Percentiles rank a stretch among this genome's conserved stretches.
phyloP scores from a whole-genome alignment of 2,329 filamentous ascomycete genomes.

The Fusarium guadeloupense region DNA sequence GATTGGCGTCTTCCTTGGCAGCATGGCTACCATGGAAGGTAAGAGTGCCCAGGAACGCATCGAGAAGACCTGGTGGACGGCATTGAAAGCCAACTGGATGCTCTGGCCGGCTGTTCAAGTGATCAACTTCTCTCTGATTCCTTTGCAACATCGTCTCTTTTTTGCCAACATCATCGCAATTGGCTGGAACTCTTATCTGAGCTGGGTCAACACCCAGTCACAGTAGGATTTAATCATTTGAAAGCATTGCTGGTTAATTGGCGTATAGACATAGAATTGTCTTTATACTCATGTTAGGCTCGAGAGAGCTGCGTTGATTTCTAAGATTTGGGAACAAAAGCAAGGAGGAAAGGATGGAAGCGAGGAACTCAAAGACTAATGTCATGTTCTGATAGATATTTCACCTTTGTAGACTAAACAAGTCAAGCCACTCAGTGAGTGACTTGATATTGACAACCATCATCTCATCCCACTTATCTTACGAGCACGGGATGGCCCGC shows the following conservation, averaged over 20 bases:
- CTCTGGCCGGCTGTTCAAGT: constrained; percentile 88
- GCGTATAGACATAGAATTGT: constrained; percentile 35
- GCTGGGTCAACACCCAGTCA: constrained; percentile 65
- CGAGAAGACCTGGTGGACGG: constrained; percentile 72
- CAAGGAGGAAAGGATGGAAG: constrained; percentile 4
- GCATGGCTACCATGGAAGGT: constrained; percentile 86
- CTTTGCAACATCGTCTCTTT: constrained; percentile 82
- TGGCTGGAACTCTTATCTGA: constrained; percentile 73
- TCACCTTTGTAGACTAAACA: constrained; percentile 21
- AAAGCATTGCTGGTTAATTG: not conserved
- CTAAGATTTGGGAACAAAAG: constrained; percentile 16
- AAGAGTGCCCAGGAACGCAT: constrained; percentile 70
- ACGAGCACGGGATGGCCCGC: constrained; percentile 19
- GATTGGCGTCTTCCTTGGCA: constrained; percentile 81
- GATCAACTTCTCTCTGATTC: constrained; percentile 87
- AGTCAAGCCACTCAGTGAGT: constrained; percentile 12
- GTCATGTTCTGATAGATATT: constrained; percentile 25
- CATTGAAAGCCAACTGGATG: constrained; percentile 84
- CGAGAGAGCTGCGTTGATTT: constrained; percentile 7
- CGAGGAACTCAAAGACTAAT: constrained; percentile 5
- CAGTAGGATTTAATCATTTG: not conserved
- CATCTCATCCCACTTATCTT: constrained; percentile 24
- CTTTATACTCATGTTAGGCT: constrained; percentile 9
- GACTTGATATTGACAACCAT: constrained; percentile 2
- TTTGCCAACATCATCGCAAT: constrained; percentile 84